Evolutionary conservation across 306 rosid species (phyloP).

Genomic region (Mimosa bimucronata): DNA sequence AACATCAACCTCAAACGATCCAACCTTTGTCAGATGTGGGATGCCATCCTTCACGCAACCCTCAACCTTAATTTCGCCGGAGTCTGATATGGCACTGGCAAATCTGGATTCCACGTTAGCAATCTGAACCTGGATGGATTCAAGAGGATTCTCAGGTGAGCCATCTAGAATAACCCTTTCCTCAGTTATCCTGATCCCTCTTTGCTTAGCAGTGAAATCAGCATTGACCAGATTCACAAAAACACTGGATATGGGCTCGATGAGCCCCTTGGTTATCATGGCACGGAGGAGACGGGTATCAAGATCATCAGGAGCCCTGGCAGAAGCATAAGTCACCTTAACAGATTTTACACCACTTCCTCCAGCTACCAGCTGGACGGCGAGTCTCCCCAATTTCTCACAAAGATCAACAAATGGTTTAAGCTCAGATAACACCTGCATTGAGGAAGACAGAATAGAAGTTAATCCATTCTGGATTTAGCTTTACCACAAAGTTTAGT

Average conservation of each 20-base stretch:
- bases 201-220: slow-evolving; percentile 95
- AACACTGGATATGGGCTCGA: slow-evolving; percentile 91
- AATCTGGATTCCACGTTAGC: slow-evolving; percentile 94
- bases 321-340: slow-evolving; percentile 83
- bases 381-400: slow-evolving; percentile 92
- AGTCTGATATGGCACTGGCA: slow-evolving; percentile 88
- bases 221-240: slow-evolving; percentile 96
- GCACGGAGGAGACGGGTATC: slow-evolving; percentile 98
- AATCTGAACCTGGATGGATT: slow-evolving; percentile 83
- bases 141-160: slow-evolving; percentile 88
- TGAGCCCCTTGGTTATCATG: slow-evolving; percentile 96
- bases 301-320: slow-evolving; percentile 96
- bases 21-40: slow-evolving; percentile 93
- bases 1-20: slow-evolving; percentile 95
- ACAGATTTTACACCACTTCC: slow-evolving; percentile 96
- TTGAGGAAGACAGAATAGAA: slow-evolving; percentile 15
- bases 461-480: slow-evolving; percentile 1
- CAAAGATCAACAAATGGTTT: slow-evolving; percentile 92
- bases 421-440: slow-evolving; percentile 81
- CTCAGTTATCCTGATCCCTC: slow-evolving; percentile 89
- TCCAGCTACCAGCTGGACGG: slow-evolving; percentile 96
- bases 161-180: slow-evolving; percentile 81
- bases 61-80: slow-evolving; percentile 86
- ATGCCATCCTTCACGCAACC: slow-evolving; percentile 90
- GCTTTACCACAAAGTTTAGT: background rate